phyloP scores from a whole-genome alignment of 192 early-diverging fungal genomes.

The Coemansia sp. region DNA sequence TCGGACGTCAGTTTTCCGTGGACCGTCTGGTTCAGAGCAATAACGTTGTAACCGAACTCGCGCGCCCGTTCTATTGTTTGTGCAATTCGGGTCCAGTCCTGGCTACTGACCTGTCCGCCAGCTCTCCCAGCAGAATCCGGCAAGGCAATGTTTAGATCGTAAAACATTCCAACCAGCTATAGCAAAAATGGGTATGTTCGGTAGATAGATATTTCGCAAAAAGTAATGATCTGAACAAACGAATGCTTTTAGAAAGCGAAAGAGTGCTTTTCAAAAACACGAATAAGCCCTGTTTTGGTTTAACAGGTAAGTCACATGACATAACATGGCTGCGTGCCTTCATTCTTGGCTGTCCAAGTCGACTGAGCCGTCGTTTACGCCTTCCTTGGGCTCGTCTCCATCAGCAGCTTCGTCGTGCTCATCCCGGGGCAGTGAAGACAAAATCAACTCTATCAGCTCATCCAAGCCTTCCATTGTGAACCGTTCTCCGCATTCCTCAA shows the following conservation, averaged over 20 bases:
- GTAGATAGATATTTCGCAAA: no score
- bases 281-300: no score
- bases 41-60: constrained; percentile 35
- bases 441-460: constrained; percentile 55
- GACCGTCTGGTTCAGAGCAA: constrained; percentile 48
- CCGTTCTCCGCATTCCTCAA: constrained; percentile 73
- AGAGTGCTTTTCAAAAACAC: no score
- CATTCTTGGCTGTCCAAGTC: constrained; percentile 15
- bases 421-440: constrained; percentile 46
- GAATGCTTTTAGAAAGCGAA: no score
- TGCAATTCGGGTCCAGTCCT: constrained; percentile 39
- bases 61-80: constrained; percentile 44
- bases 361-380: constrained; percentile 9
- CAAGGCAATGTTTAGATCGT: constrained; percentile 52
- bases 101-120: constrained; percentile 20
- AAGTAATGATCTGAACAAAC: no score
- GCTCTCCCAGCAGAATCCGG: constrained; percentile 39
- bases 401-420: constrained; percentile 16
- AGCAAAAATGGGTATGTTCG: background rate
- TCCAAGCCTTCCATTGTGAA: constrained; percentile 58
- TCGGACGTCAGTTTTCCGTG: constrained; percentile 29
- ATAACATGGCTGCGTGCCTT: no score
- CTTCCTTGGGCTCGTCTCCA: constrained; percentile 4
- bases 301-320: no score
- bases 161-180: constrained; percentile 28